A percentile compares a stretch with the other conserved stretches of the same genome.
Evolutionary conservation across 176 grass and related monocot species (phyloP).

Genomic region (Lolium rigidum): DNA sequence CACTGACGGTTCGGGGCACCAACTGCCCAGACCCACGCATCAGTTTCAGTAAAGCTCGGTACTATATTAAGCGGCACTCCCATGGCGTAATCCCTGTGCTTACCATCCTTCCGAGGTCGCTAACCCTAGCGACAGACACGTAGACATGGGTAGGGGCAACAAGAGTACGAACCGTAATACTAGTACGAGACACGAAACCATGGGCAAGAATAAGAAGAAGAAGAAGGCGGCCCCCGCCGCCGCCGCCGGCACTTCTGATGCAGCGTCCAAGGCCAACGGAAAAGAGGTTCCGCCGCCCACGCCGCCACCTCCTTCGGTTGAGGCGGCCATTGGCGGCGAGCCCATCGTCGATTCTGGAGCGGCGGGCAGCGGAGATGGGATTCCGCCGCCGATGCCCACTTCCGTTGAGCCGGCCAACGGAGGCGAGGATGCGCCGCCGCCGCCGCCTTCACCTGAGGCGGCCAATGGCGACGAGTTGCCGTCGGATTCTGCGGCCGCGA

Average conservation of each 20-base stretch:
- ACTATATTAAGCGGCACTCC: not conserved
- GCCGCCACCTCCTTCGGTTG: too few relatives aligned
- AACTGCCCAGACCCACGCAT: not conserved
- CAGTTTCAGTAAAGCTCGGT: not conserved
- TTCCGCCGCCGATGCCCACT: not conserved
- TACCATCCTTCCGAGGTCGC: not conserved
- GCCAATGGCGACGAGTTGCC: not conserved
- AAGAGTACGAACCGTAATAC: not conserved
- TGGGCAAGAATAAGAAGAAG: not conserved
- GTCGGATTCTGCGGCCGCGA: not conserved
- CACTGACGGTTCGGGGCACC: slow-evolving; percentile 6
- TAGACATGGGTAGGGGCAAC: slow-evolving; percentile 16
- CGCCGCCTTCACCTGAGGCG: not conserved
- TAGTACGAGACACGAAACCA: too few relatives aligned
- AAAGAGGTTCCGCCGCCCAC: too few relatives aligned
- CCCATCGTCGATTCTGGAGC: not conserved
- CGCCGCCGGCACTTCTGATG: too few relatives aligned
- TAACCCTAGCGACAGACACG: not conserved
- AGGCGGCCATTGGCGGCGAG: too few relatives aligned
- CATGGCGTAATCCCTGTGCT: slow-evolving; percentile 12
- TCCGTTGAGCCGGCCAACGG: not conserved
- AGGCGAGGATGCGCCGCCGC: too few relatives aligned
- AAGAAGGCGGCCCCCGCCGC: not conserved
- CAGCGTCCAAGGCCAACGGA: too few relatives aligned
- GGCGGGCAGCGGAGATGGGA: not conserved